Conservation (phyloP, 139 green algal species). For the Axilococcus clingmanii region DNA sequence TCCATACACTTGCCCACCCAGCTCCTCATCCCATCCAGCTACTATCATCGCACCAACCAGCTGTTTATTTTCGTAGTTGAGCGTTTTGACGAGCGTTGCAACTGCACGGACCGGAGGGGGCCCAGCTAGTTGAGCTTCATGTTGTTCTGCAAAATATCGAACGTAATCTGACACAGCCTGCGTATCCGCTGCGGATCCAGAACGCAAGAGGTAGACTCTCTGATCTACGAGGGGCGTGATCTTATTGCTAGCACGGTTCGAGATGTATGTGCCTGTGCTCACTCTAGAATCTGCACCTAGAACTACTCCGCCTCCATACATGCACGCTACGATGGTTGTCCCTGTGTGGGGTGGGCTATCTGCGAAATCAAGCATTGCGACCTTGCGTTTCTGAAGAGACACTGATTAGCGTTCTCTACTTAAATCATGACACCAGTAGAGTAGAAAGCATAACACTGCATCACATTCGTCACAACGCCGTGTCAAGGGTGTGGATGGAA, state of each 20-base stretch:
- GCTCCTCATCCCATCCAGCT: constrained; percentile 75
- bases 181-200: constrained; percentile 79
- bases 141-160: constrained; percentile 36
- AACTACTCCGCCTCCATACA: constrained; percentile 81
- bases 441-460: no score
- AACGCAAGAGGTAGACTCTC: constrained; percentile 64
- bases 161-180: constrained; percentile 80
- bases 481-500: no score
- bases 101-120: constrained; percentile 60
- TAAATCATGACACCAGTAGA: no score
- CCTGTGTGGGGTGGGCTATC: constrained; percentile 27
- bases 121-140: constrained; percentile 42
- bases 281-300: constrained; percentile 81
- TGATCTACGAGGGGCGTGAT: constrained; percentile 76
- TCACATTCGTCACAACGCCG: no score
- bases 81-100: constrained; percentile 76
- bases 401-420: no score
- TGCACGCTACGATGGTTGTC: constrained; percentile 85
- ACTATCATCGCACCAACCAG: constrained; percentile 91
- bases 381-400: no score
- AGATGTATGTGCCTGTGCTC: constrained; percentile 85
- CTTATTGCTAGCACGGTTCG: constrained; percentile 92
- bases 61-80: constrained; percentile 89
- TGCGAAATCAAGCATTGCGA: background rate
- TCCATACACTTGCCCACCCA: constrained; percentile 78